phyloP scores from a whole-genome alignment of 2,329 filamentous ascomycete species.

The Aureobasidium pullulans region DNA sequence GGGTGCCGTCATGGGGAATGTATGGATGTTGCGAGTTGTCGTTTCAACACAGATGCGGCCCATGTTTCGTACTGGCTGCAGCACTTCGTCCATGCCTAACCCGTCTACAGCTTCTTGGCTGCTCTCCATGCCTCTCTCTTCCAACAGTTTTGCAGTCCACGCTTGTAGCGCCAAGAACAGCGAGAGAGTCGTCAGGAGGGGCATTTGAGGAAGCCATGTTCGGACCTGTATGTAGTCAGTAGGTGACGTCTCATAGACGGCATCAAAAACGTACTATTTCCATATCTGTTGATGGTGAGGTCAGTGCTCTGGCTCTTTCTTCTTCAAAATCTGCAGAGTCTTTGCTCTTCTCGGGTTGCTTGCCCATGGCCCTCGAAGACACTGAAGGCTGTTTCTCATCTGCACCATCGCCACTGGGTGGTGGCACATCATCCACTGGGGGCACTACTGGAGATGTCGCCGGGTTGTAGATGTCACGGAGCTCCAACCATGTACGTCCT shows the following conservation, averaged over 20 bases:
- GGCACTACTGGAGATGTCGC: conserved; percentile 71
- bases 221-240: conserved; percentile 11
- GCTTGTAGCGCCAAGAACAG: conserved; percentile 2
- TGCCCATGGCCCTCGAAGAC: conserved; percentile 94
- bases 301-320: conserved; percentile 37
- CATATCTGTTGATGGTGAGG: conserved; percentile 53
- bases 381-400: conserved; percentile 53
- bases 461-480: conserved; percentile 54
- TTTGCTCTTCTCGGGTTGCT: conserved; percentile 71
- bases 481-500: conserved; percentile 21
- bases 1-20: conserved; percentile 69
- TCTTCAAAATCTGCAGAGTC: conserved; percentile 50
- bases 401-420: conserved; percentile 29
- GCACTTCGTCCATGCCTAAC: conserved; percentile 22
- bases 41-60: conserved; percentile 44
- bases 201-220: conserved; percentile 10
- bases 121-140: neutral
- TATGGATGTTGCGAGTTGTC: conserved; percentile 62
- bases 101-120: conserved; percentile 24
- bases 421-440: conserved; percentile 11
- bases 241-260: conserved; percentile 5
- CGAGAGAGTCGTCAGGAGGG: conserved; percentile 2
- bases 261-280: neutral
- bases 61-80: conserved; percentile 39
- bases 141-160: conserved; percentile 8